Evolutionary conservation across 1,284 basidiomycete species (phyloP).

Genomic region (Hymenochaete sp.): DNA sequence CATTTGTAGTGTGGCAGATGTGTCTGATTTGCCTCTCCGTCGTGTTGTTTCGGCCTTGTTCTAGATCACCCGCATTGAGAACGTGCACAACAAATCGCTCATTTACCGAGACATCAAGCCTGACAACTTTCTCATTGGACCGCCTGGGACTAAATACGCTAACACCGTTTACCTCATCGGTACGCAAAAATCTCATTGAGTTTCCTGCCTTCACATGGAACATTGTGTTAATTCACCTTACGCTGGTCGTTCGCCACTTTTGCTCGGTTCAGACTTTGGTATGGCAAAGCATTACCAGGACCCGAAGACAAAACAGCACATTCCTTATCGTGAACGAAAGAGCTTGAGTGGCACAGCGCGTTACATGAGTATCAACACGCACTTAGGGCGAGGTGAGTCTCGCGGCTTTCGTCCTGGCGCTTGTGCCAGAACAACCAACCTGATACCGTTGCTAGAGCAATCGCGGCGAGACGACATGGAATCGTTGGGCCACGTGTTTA

Average conservation of each 20-base stretch:
- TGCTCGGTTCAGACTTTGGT: conserved; percentile 84
- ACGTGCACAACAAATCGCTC: conserved; percentile 96
- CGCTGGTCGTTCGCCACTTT: conserved; percentile 14
- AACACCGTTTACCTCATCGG: conserved; percentile 90
- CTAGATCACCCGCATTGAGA: conserved; percentile 93
- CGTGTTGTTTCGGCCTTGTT: conserved; percentile 1
- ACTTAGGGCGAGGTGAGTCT: conserved; percentile 78
- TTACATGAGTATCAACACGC: conserved; percentile 99
- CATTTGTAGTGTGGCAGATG: neutral
- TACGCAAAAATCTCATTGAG: conserved; percentile 33
- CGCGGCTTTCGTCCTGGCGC: neutral
- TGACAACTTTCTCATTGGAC: conserved; percentile 96
- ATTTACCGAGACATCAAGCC: conserved; percentile 99
- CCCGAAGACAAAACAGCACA: conserved; percentile 95
- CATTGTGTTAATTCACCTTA: conserved; percentile 13
- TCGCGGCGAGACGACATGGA: conserved; percentile 91
- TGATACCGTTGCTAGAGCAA: conserved; percentile 33
- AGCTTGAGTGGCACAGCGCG: conserved; percentile 95
- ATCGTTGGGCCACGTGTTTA: conserved; percentile 94
- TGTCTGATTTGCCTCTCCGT: neutral
- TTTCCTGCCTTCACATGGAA: conserved; percentile 13
- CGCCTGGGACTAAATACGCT: conserved; percentile 85
- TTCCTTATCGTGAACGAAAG: conserved; percentile 98
- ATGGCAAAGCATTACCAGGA: conserved; percentile 99
- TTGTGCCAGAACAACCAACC: too few species aligned